These are phyloP conservation scores for Dictyophora rubrovolvata DNA, from an alignment of 768 basidiomycete genomes.

Conservation along the genomic window DNA sequence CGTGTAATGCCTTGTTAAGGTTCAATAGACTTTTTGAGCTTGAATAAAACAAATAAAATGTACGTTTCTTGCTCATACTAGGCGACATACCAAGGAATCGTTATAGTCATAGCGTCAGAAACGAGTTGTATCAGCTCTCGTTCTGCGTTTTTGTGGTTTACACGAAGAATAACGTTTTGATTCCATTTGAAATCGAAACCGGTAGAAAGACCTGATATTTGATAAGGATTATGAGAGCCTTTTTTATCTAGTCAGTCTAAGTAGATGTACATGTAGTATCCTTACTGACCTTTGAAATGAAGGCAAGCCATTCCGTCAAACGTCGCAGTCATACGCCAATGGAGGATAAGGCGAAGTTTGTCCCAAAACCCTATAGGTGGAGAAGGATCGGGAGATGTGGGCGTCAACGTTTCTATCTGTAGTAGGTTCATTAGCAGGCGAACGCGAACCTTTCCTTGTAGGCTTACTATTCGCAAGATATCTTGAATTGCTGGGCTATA, in stretches of 20 bases:
- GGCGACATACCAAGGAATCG: slow-evolving; percentile 71
- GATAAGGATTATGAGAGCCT: slow-evolving; percentile 81
- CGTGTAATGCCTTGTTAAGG: slow-evolving; percentile 13
- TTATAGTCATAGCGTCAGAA: slow-evolving; percentile 71
- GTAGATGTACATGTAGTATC: not conserved
- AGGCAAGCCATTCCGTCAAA: slow-evolving; percentile 67
- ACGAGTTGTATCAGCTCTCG: slow-evolving; percentile 73
- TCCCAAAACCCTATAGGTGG: slow-evolving; percentile 81
- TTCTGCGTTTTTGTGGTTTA: slow-evolving; percentile 63
- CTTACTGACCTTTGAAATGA: slow-evolving; percentile 69
- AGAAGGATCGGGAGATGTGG: slow-evolving; percentile 69
- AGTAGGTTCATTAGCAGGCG: not conserved
- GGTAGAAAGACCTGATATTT: slow-evolving; percentile 57
- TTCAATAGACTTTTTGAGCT: slow-evolving; percentile 8
- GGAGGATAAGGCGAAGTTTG: slow-evolving; percentile 68
- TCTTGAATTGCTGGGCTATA: slow-evolving; percentile 82
- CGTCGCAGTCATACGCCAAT: slow-evolving; percentile 63
- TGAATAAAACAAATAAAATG: not conserved
- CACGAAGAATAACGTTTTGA: slow-evolving; percentile 58
- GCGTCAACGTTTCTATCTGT: slow-evolving; percentile 62
- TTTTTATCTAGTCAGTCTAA: not conserved
- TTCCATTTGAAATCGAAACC: slow-evolving; percentile 84
- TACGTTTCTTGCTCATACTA: not conserved
- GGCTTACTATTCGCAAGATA: slow-evolving; percentile 48
- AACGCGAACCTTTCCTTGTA: not conserved